A percentile compares a stretch with the other conserved stretches of the same genome.
Conservation (phyloP, 2,329 filamentous ascomycete species). For the Pestalotiopsis sp. region DNA sequence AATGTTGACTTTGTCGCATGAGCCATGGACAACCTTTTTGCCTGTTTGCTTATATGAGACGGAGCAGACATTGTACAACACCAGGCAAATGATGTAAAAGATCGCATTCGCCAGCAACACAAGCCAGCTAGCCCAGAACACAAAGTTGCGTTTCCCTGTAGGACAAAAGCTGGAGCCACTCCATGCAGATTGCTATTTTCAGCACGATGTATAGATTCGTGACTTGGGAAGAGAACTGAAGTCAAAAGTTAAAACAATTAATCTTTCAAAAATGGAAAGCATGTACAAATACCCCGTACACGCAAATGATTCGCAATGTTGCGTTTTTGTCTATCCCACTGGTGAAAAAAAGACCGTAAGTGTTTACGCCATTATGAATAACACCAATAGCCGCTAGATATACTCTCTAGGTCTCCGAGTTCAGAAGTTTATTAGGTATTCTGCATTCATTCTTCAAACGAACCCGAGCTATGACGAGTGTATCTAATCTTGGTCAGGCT, state of each 20-base stretch:
- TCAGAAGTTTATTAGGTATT: neutral
- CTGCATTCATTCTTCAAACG: neutral
- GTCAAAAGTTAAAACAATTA: neutral
- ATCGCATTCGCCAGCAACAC: slow-evolving; percentile 6
- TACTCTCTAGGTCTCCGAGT: neutral
- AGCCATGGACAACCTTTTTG: neutral
- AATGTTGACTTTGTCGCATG: neutral
- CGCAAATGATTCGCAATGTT: neutral
- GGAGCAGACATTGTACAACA: neutral
- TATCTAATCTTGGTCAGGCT: neutral
- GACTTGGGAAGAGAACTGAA: neutral
- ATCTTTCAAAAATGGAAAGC: neutral
- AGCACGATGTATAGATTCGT: neutral
- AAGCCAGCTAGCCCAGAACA: slow-evolving; percentile 12
- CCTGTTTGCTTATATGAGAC: neutral
- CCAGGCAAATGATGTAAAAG: neutral
- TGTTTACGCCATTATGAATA: neutral
- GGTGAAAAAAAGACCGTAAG: slow-evolving; percentile 9
- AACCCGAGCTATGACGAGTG: neutral
- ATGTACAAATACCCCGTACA: neutral
- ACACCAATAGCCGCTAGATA: neutral
- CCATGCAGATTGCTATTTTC: slow-evolving; percentile 13
- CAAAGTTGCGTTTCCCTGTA: slow-evolving; percentile 2
- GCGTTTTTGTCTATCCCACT: slow-evolving; percentile 12
- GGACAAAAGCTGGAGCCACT: slow-evolving; percentile 16